phyloP scores from a whole-genome alignment of 768 basidiomycete genomes.

The Lepiota brunneoincarnata region DNA sequence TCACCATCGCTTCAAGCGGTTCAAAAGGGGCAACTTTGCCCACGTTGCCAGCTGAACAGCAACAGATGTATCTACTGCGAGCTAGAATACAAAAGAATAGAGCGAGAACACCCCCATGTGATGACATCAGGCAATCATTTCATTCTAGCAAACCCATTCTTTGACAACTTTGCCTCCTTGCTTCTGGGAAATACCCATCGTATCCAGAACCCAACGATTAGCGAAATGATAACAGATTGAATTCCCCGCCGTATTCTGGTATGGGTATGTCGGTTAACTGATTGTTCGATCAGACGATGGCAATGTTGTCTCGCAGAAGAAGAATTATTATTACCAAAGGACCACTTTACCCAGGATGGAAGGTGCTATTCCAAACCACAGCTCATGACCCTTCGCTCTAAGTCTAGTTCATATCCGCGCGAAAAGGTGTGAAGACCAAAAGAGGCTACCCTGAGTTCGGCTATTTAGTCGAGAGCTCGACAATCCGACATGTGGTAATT shows the following conservation, averaged over 20 bases:
- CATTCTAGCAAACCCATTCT: not conserved
- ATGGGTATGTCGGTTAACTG: not conserved
- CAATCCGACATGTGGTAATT: constrained; percentile 8
- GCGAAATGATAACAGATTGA: not conserved
- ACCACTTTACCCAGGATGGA: not conserved
- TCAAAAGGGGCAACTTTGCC: not conserved
- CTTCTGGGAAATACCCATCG: not conserved
- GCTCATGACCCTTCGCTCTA: too few relatives aligned
- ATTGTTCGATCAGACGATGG: not conserved
- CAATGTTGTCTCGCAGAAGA: not conserved
- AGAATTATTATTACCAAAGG: not conserved
- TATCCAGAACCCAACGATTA: not conserved
- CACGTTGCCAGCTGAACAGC: not conserved
- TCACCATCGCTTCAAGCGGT: not conserved
- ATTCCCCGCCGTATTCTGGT: too few relatives aligned
- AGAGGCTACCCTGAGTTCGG: constrained; percentile 10
- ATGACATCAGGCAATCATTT: not conserved
- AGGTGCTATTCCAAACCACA: not conserved
- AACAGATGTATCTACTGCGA: not conserved
- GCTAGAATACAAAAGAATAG: not conserved
- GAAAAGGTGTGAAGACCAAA: constrained; percentile 1
- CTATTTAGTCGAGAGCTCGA: constrained; percentile 10
- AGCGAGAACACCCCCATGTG: not conserved
- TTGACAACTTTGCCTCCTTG: not conserved
- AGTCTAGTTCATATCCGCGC: not conserved